Base-by-base conservation (phyloP, 768 basidiomycete species). In the Leccinum subtestaceum region DNA sequence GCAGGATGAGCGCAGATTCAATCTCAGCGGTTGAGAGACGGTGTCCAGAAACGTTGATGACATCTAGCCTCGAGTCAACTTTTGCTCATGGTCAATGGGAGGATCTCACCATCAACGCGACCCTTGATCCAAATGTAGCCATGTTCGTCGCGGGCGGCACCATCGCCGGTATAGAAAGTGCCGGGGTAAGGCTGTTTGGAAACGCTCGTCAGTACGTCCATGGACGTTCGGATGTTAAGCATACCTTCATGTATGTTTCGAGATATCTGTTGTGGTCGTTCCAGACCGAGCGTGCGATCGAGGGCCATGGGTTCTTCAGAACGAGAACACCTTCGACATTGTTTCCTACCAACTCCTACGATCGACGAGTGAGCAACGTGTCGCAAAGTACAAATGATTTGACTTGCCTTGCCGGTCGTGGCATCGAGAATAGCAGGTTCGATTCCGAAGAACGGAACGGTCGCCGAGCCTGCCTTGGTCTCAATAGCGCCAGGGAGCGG, bases 91-190 rank as follows among this genome's bases (percentile, higher is more conserved):
- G 32, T 48, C 12, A 59, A 54, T 23, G 46, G 52, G 19, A 59
- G 29, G 5, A 64, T 81, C 75, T 63, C 81, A 84, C 90, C 95
- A 74, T 99, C 97, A 52, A 98, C 85, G 64, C 97, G 86, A 53
- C 96, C 97, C 75, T 94, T 94, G 75, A 99, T 98, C 96, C 97
- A 98, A 71, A 96, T 91, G 77, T 99, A 98, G 2, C 96, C 97
- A 65, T 98, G 87, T 64, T 89, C 86, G 70, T 98, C 97, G 21
- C 96, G 84, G 13, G 89, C 89, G 29, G 95, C 96, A 47, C 96
- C 97, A 67, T 99, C 96, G 23, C 97, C 97, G n/a, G 96, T 98
- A 76, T 90, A 97, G 82, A 93, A 98, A 71, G 81, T 78, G 7
- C 95, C 95, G 6, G 92, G 91, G 77, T 95, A 95, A 25, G 91